Evolutionary conservation across 345 rosid species (phyloP).

Genomic region (Physaria fendleri): DNA sequence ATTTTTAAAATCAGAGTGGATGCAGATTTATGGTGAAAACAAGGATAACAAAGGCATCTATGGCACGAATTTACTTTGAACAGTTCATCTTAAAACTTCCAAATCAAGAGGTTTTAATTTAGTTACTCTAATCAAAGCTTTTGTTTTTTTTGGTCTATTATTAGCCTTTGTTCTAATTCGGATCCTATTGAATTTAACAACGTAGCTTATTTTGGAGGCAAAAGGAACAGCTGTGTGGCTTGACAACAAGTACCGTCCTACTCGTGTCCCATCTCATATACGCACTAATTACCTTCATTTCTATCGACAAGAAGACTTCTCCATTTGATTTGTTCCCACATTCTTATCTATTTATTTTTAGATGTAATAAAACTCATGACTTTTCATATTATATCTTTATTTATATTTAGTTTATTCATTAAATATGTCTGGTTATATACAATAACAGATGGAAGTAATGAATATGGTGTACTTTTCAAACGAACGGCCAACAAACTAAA

Average conservation of each 20-base stretch:
- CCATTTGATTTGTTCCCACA: constrained; percentile 19
- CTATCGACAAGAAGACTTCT: constrained; percentile 31
- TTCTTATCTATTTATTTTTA: too few species aligned
- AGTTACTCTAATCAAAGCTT: neutral
- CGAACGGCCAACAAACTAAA: too few species aligned
- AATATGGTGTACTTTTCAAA: too few species aligned
- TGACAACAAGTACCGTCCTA: constrained; percentile 60
- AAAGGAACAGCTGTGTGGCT: constrained; percentile 74
- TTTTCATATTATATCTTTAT: too few species aligned
- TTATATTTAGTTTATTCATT: too few species aligned
- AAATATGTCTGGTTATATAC: too few species aligned
- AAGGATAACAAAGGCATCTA: constrained; percentile 55
- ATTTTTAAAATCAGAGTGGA: constrained; percentile 43
- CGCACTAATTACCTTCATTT: constrained; percentile 46
- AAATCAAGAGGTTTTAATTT: constrained; percentile 45
- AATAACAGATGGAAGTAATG: too few species aligned
- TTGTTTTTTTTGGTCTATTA: neutral
- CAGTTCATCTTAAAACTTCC: constrained; percentile 65
- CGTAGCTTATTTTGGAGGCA: constrained; percentile 65
- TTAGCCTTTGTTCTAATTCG: neutral
- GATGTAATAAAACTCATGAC: too few species aligned
- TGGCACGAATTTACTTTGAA: constrained; percentile 59
- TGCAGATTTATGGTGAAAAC: constrained; percentile 62
- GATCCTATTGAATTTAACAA: neutral
- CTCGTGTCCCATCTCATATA: constrained; percentile 53